Conservation (phyloP, 306 rosid species). For the Vicia villosa region DNA sequence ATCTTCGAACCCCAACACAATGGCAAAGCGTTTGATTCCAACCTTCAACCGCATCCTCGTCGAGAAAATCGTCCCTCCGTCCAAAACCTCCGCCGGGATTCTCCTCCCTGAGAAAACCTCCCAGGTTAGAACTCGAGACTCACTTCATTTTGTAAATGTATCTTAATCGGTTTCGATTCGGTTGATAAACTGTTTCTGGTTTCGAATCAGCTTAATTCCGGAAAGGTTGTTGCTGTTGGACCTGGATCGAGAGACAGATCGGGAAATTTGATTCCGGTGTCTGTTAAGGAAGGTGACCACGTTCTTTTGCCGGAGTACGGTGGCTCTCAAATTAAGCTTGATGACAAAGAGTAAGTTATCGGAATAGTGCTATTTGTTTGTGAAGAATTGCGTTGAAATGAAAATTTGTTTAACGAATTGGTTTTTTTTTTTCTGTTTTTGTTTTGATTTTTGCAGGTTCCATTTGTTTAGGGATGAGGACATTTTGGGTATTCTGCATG, state of each 20-base stretch:
- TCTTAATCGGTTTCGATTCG: background rate
- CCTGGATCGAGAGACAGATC: conserved; percentile 71
- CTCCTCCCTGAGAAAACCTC: conserved; percentile 80
- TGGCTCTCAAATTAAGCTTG: conserved; percentile 82
- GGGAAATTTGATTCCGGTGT: conserved; percentile 72
- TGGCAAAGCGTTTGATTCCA: conserved; percentile 92
- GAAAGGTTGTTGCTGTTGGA: conserved; percentile 85
- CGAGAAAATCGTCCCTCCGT: conserved; percentile 81
- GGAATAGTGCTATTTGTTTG: background rate
- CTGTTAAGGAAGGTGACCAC: conserved; percentile 77
- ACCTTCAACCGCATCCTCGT: conserved; percentile 73
- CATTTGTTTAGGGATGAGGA: conserved; percentile 66
- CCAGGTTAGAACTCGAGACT: conserved; percentile 50
- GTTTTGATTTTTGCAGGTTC: conserved; percentile 51
- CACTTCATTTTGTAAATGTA: background rate
- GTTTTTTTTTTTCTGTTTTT: background rate
- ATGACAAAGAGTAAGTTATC: conserved; percentile 74
- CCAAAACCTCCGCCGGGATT: conserved; percentile 80
- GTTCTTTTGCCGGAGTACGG: conserved; percentile 94
- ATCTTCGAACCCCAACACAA: conserved; percentile 13
- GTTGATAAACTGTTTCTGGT: background rate
- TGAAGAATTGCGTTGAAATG: background rate
- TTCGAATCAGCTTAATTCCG: conserved; percentile 69
- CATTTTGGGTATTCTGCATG: conserved; percentile 56
- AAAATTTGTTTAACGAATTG: background rate